phyloP scores from a whole-genome alignment of 2,329 filamentous ascomycete genomes.

The Exophiala sp. region DNA sequence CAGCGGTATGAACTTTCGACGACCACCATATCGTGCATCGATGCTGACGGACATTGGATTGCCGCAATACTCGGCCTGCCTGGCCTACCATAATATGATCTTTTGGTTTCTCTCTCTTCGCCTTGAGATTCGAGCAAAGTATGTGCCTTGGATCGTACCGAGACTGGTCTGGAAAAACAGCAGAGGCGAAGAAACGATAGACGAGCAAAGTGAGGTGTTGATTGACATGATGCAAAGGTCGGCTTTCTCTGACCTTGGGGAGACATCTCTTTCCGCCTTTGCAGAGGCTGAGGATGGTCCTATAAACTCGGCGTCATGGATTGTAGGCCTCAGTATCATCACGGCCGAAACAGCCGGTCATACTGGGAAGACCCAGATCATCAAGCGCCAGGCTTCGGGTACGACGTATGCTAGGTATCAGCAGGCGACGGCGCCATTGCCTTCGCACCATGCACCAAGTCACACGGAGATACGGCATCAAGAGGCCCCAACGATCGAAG shows the following conservation, averaged over 20 bases:
- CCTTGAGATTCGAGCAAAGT: conserved; percentile 71
- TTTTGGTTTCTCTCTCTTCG: conserved; percentile 95
- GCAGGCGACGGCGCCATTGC: conserved; percentile 42
- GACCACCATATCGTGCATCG: conserved; percentile 31
- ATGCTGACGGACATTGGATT: conserved; percentile 61
- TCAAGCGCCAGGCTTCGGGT: conserved; percentile 47
- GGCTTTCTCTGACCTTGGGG: conserved; percentile 76
- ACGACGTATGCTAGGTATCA: conserved; percentile 47
- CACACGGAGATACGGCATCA: conserved; percentile 38
- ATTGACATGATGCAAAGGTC: conserved; percentile 92
- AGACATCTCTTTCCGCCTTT: conserved; percentile 43
- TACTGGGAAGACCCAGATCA: conserved; percentile 45
- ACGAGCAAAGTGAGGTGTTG: conserved; percentile 89
- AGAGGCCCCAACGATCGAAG: conserved; percentile 32
- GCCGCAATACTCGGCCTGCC: conserved; percentile 85
- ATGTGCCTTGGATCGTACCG: conserved; percentile 85
- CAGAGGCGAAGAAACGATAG: conserved; percentile 66
- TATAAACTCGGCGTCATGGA: conserved; percentile 44
- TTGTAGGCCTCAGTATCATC: conserved; percentile 48
- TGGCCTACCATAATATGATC: conserved; percentile 91
- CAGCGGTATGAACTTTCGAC: conserved; percentile 23
- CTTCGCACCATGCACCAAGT: conserved; percentile 42
- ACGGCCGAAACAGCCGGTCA: conserved; percentile 45
- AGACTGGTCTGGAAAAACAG: conserved; percentile 72
- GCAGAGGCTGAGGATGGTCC: conserved; percentile 39